These are phyloP conservation scores for Penicillium expansum DNA, from an alignment of 2,329 filamentous ascomycete species.

Conservation along the genomic window DNA sequence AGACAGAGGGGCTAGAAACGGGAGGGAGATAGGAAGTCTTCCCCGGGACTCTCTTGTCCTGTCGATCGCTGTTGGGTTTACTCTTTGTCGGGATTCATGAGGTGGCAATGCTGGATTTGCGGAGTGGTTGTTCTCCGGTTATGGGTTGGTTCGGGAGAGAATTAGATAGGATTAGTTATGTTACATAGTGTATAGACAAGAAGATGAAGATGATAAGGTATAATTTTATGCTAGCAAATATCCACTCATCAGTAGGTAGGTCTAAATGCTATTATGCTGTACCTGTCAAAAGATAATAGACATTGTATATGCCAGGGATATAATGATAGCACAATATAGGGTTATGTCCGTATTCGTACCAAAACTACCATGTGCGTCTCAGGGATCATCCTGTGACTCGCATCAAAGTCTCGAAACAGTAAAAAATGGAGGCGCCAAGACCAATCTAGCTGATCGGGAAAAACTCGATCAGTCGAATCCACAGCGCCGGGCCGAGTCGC, in stretches of 20 bases:
- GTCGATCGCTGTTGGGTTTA: neutral
- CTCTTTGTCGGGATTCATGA: neutral
- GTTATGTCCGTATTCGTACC: no score
- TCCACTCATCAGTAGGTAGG: neutral
- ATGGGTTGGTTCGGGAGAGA: neutral
- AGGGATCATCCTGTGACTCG: neutral
- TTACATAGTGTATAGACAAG: neutral
- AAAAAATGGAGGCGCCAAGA: neutral
- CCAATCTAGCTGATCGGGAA: neutral
- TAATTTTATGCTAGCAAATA: neutral
- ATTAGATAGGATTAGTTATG: neutral
- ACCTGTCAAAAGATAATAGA: neutral
- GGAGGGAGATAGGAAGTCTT: neutral
- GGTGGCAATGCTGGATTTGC: neutral
- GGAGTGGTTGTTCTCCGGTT: neutral
- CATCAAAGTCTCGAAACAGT: neutral
- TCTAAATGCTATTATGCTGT: neutral
- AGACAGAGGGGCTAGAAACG: neutral
- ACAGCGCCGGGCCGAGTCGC: neutral
- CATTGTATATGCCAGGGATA: neutral
- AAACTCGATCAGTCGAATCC: slow-evolving; percentile 6
- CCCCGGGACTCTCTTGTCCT: neutral
- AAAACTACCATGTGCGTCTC: slow-evolving; percentile 3
- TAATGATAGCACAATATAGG: neutral
- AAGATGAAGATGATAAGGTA: neutral